Evolutionary conservation across 805 yeast genomes (phyloP).

Genomic region (Cyberlindnera americana): DNA sequence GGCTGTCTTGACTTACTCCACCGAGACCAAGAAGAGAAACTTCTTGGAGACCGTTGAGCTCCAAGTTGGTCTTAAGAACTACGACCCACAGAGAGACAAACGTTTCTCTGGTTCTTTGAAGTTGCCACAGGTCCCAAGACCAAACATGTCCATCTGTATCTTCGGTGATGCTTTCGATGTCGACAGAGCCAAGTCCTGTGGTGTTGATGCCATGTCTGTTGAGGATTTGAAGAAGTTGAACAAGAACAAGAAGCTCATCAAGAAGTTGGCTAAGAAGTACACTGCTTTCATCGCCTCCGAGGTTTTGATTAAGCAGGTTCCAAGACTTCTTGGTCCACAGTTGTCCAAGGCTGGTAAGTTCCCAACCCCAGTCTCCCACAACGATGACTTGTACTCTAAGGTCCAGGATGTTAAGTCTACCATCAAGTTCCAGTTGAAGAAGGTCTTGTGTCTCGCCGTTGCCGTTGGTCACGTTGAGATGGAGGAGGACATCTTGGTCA

Average conservation of each 20-base stretch:
- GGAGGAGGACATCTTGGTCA: constrained; percentile 93
- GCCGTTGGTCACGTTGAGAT: constrained; percentile 99
- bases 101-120: constrained; percentile 99
- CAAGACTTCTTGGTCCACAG: constrained; percentile 99
- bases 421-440: constrained; percentile 99
- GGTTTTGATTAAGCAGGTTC: constrained; percentile 98
- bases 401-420: constrained; percentile 97
- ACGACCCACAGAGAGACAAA: constrained; percentile 99
- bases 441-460: constrained; percentile 99
- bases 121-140: constrained; percentile 99
- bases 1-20: constrained; percentile 84
- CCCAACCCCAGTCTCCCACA: constrained; percentile 99
- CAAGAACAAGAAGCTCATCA: constrained; percentile 99
- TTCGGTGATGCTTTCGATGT: constrained; percentile 99
- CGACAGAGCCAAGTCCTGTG: constrained; percentile 99
- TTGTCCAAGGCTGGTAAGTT: constrained; percentile 99
- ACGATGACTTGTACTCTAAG: constrained; percentile 95
- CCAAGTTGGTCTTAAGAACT: constrained; percentile 99
- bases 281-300: constrained; percentile 99
- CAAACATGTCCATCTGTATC: constrained; percentile 99
- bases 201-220: constrained; percentile 99
- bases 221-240: constrained; percentile 99
- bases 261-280: constrained; percentile 99
- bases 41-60: constrained; percentile 99
- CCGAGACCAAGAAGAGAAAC: constrained; percentile 98